Percentiles rank a stretch among this genome's conserved stretches.
These are phyloP conservation scores for Paecilomyces niveus DNA, from an alignment of 2,329 filamentous ascomycete species.

Conservation along the genomic window DNA sequence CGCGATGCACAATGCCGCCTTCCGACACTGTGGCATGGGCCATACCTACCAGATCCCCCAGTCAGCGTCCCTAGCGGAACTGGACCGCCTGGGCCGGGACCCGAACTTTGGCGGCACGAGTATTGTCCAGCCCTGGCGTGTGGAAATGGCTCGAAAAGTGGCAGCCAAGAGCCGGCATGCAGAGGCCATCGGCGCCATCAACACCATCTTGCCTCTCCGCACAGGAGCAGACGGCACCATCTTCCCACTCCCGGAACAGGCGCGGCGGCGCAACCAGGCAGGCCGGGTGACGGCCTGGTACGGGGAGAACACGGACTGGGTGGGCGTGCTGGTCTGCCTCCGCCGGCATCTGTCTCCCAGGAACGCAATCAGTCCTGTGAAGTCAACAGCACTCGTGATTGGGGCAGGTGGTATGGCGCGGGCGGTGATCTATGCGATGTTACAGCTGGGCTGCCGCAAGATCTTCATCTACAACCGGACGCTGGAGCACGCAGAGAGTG, in stretches of 20 bases:
- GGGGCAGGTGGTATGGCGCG: conserved; percentile 69
- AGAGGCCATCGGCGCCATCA: conserved; percentile 40
- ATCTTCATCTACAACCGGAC: conserved; percentile 72
- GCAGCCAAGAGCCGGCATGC: conserved; percentile 34
- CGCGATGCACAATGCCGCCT: conserved; percentile 37
- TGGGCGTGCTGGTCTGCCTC: conserved; percentile 36
- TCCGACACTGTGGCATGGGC: conserved; percentile 31
- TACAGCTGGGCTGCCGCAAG: conserved; percentile 68
- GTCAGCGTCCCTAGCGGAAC: conserved; percentile 26
- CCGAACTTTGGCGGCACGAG: conserved; percentile 35
- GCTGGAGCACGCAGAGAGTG: conserved; percentile 55
- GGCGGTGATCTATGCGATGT: conserved; percentile 69
- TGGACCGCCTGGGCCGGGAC: conserved; percentile 31
- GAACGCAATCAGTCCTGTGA: conserved; percentile 47
- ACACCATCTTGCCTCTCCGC: conserved; percentile 38
- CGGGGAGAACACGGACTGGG: conserved; percentile 40
- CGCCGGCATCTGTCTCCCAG: conserved; percentile 36
- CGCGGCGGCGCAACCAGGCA: conserved; percentile 34
- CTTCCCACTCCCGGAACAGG: conserved; percentile 32
- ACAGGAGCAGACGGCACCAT: conserved; percentile 27
- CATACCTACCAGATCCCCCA: conserved; percentile 34
- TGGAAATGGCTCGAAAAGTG: conserved; percentile 30
- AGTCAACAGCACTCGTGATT: conserved; percentile 47
- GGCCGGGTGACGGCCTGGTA: conserved; percentile 36
- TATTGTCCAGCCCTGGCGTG: conserved; percentile 38